Evolutionary conservation across 495 filamentous ascomycete species (phyloP).

Genomic region (Penicillium steckii): DNA sequence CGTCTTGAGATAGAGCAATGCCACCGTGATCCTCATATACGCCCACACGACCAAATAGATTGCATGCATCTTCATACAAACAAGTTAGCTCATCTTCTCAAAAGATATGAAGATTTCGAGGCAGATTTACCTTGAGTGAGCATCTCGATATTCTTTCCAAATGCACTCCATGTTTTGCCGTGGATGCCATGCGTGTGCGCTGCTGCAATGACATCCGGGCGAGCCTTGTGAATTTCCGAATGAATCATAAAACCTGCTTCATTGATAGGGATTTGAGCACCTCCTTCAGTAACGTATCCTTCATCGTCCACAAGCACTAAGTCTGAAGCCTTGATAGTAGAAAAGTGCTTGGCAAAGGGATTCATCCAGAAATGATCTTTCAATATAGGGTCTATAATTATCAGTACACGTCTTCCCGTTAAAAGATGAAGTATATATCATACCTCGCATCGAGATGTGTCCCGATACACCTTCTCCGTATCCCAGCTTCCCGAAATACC

Average conservation of each 20-base stretch:
- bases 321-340: constrained; percentile 47
- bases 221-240: constrained; percentile 49
- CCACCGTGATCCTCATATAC: constrained; percentile 55
- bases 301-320: constrained; percentile 51
- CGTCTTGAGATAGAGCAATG: constrained; percentile 60
- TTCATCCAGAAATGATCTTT: constrained; percentile 43
- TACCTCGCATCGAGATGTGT: constrained; percentile 56
- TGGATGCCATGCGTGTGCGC: constrained; percentile 50
- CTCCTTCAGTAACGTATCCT: constrained; percentile 51
- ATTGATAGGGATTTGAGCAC: constrained; percentile 53
- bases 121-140: constrained; percentile 40
- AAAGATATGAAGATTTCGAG: neutral
- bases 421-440: neutral
- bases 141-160: constrained; percentile 50
- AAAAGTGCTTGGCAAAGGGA: constrained; percentile 60
- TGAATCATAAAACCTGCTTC: constrained; percentile 71
- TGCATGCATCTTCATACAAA: constrained; percentile 50
- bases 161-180: constrained; percentile 47
- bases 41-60: constrained; percentile 52
- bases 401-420: neutral
- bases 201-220: constrained; percentile 50
- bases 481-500: constrained; percentile 66
- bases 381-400: constrained; percentile 18
- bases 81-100: constrained; percentile 1
- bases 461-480: constrained; percentile 71